A percentile compares a stretch with the other conserved stretches of the same genome.
These are phyloP conservation scores for Nothophaeocryptopus gaeumannii DNA, from an alignment of 2,329 filamentous ascomycete genomes.

Conservation along the genomic window DNA sequence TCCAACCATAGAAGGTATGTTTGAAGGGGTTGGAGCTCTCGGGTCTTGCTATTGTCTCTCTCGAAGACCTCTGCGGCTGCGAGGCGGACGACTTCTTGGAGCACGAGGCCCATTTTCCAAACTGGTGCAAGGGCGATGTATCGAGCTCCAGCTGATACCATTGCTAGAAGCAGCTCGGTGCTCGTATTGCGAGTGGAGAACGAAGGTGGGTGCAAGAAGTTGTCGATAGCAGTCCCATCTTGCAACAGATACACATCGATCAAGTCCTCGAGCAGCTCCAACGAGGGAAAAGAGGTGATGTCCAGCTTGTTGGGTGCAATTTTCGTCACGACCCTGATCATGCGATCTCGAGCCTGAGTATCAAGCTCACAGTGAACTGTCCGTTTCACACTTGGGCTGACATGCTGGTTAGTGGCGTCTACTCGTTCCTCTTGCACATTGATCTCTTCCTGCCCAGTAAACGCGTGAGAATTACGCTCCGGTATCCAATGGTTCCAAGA, in stretches of 20 bases:
- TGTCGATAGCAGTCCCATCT: slow-evolving; percentile 53
- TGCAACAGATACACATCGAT: slow-evolving; percentile 57
- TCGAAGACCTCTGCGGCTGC: slow-evolving; percentile 42
- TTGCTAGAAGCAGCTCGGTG: slow-evolving; percentile 57
- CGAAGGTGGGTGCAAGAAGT: slow-evolving; percentile 59
- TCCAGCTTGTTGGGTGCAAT: slow-evolving; percentile 33
- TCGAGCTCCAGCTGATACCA: slow-evolving; percentile 57
- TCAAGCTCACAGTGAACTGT: slow-evolving; percentile 23
- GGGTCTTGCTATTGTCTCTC: slow-evolving; percentile 46
- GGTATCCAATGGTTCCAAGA: slow-evolving; percentile 31
- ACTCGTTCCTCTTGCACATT: slow-evolving; percentile 26
- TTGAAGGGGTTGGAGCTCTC: slow-evolving; percentile 50
- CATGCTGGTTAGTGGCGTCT: slow-evolving; percentile 23
- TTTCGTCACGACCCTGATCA: slow-evolving; percentile 28
- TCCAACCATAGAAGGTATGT: slow-evolving; percentile 48
- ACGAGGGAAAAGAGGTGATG: slow-evolving; percentile 59
- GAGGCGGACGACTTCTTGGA: slow-evolving; percentile 48
- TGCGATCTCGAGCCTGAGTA: slow-evolving; percentile 25
- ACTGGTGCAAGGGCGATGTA: slow-evolving; percentile 55
- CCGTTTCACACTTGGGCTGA: slow-evolving; percentile 22
- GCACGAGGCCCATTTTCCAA: slow-evolving; percentile 56
- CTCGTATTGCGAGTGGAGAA: slow-evolving; percentile 54
- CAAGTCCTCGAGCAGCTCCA: slow-evolving; percentile 58
- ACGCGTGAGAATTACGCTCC: slow-evolving; percentile 19
- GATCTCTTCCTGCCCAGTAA: slow-evolving; percentile 25